phyloP scores from a whole-genome alignment of 169 alveolate genomes.

The Cryptosporidium viatorum region DNA sequence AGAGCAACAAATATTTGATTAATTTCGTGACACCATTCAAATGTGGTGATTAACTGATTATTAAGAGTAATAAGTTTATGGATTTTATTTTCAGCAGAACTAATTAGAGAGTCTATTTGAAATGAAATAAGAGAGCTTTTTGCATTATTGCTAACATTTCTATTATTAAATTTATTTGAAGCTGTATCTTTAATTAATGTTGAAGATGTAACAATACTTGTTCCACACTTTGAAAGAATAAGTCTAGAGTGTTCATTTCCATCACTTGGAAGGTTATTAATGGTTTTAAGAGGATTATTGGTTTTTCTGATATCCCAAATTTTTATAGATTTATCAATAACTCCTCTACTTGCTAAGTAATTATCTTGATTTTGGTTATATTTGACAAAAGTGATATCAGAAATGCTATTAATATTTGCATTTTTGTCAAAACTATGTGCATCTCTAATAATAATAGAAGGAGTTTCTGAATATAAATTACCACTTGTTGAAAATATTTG shows the following conservation, averaged over 20 bases:
- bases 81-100: not conserved
- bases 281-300: constrained; percentile 9
- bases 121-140: constrained; percentile 14
- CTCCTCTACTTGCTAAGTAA: constrained; percentile 49
- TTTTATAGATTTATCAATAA: constrained; percentile 21
- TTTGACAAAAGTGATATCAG: constrained; percentile 37
- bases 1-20: constrained; percentile 50
- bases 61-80: not conserved
- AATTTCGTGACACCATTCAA: constrained; percentile 59
- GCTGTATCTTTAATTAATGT: not conserved
- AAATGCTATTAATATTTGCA: constrained; percentile 14
- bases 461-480: constrained; percentile 51
- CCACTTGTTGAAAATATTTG: constrained; percentile 37
- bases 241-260: constrained; percentile 25
- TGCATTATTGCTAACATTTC: not conserved
- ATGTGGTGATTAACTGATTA: constrained; percentile 10
- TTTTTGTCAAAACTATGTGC: constrained; percentile 24
- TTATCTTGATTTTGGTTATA: not conserved
- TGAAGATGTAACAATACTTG: constrained; percentile 17
- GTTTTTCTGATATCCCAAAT: constrained; percentile 66
- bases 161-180: not conserved
- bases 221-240: constrained; percentile 11
- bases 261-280: constrained; percentile 28
- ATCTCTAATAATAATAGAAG: constrained; percentile 42
- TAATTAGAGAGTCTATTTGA: not conserved